Evolutionary conservation across 2,329 filamentous ascomycete genomes (phyloP).

Genomic region (Coniochaeta pulveracea): DNA sequence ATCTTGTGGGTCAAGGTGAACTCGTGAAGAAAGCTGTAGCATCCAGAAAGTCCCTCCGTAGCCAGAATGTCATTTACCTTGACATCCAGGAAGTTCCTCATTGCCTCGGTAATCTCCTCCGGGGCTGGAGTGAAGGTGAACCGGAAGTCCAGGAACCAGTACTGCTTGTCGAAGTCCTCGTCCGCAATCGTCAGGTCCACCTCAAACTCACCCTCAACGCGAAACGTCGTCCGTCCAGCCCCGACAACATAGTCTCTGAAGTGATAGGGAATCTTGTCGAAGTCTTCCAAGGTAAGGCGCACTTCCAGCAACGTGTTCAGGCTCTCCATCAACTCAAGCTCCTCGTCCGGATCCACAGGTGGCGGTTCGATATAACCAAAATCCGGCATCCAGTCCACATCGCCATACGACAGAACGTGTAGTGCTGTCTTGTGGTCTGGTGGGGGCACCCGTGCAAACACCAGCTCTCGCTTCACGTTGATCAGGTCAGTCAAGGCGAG

Average conservation of each 20-base stretch:
- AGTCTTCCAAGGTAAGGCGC: slow-evolving; percentile 75
- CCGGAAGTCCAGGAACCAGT: slow-evolving; percentile 89
- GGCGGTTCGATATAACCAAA: slow-evolving; percentile 69
- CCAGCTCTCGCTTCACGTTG: slow-evolving; percentile 62
- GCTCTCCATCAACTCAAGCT: slow-evolving; percentile 64
- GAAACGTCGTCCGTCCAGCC: slow-evolving; percentile 85
- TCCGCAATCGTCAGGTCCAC: slow-evolving; percentile 85
- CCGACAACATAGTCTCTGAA: slow-evolving; percentile 69
- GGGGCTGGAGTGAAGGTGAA: slow-evolving; percentile 68
- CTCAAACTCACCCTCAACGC: slow-evolving; percentile 75
- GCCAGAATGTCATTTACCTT: slow-evolving; percentile 62
- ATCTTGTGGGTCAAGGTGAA: slow-evolving; percentile 87
- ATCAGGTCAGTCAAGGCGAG: slow-evolving; percentile 51
- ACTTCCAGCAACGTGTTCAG: slow-evolving; percentile 76
- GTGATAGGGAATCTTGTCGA: slow-evolving; percentile 60
- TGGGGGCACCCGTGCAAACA: slow-evolving; percentile 66
- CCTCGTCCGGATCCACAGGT: slow-evolving; percentile 57
- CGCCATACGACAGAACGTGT: slow-evolving; percentile 70
- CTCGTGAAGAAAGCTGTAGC: slow-evolving; percentile 80
- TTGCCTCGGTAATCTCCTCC: slow-evolving; percentile 43
- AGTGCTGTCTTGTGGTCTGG: slow-evolving; percentile 87
- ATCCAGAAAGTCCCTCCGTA: slow-evolving; percentile 62
- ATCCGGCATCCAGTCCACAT: slow-evolving; percentile 69
- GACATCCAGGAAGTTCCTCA: slow-evolving; percentile 56
- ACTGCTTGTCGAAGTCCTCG: slow-evolving; percentile 72